Evolutionary conservation across 2,329 filamentous ascomycete genomes (phyloP).

Genomic region (Huntiella abstrusa): DNA sequence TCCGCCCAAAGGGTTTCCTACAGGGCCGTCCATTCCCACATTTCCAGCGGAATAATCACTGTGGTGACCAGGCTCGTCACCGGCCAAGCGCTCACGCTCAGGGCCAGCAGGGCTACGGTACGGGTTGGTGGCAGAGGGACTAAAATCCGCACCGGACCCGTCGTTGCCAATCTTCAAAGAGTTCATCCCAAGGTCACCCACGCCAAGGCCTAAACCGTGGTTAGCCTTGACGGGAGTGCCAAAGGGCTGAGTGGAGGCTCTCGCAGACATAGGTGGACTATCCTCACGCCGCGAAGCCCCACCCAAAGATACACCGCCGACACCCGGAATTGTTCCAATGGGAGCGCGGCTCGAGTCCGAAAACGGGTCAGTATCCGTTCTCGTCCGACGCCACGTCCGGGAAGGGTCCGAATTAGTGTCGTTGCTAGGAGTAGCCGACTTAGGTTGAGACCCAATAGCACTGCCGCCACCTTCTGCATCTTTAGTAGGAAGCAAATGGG

Average conservation of each 20-base stretch:
- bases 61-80: constrained; percentile 29
- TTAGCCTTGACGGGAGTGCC: constrained; percentile 29
- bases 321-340: background rate
- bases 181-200: constrained; percentile 40
- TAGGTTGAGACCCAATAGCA: constrained; percentile 18
- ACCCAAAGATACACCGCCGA: background rate
- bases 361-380: constrained; percentile 59
- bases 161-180: constrained; percentile 37
- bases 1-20: constrained; percentile 1
- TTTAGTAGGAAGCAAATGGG: constrained; percentile 52
- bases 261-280: constrained; percentile 24
- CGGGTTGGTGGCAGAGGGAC: constrained; percentile 88
- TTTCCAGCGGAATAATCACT: constrained; percentile 15
- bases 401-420: constrained; percentile 16
- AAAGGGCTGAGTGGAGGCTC: constrained; percentile 9
- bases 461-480: constrained; percentile 28
- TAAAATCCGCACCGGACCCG: constrained; percentile 42
- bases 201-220: constrained; percentile 18
- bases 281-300: constrained; percentile 50
- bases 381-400: constrained; percentile 40
- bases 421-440: constrained; percentile 19
- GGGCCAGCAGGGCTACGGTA: constrained; percentile 80
- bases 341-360: constrained; percentile 39
- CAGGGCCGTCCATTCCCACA: constrained; percentile 3
- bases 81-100: constrained; percentile 27